phyloP scores from a whole-genome alignment of 331 rosid species.

The Malus hybrid region DNA sequence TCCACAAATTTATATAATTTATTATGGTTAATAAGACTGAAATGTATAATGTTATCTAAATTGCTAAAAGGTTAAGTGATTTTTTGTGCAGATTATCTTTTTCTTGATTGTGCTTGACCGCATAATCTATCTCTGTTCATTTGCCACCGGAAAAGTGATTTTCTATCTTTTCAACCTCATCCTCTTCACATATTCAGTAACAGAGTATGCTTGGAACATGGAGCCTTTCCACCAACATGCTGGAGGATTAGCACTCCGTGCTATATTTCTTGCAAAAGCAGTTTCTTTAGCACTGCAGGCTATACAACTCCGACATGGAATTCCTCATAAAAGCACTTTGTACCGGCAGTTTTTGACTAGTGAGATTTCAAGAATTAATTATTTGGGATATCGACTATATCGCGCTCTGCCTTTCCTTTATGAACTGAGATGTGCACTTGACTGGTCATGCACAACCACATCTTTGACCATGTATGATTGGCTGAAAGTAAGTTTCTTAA shows the following conservation, averaged over 20 bases:
- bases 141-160: slow-evolving; percentile 84
- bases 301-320: slow-evolving; percentile 77
- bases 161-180: slow-evolving; percentile 89
- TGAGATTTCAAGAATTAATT: slow-evolving; percentile 81
- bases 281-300: slow-evolving; percentile 90
- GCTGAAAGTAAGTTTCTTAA: slow-evolving; percentile 69
- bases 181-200: slow-evolving; percentile 86
- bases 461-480: slow-evolving; percentile 98
- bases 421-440: slow-evolving; percentile 94
- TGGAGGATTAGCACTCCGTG: slow-evolving; percentile 74
- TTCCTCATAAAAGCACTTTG: slow-evolving; percentile 89
- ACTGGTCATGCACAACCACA: slow-evolving; percentile 99
- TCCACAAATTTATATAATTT: not conserved
- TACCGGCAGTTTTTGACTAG: slow-evolving; percentile 94
- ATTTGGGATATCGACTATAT: slow-evolving; percentile 84
- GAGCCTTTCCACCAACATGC: slow-evolving; percentile 48
- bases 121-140: slow-evolving; percentile 90
- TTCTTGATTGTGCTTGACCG: slow-evolving; percentile 99
- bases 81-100: slow-evolving; percentile 72
- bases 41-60: slow-evolving; percentile 13
- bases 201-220: slow-evolving; percentile 90
- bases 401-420: slow-evolving; percentile 96
- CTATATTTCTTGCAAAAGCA: slow-evolving; percentile 83
- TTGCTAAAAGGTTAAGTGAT: slow-evolving; percentile 23
- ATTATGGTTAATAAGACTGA: not conserved